Percentiles rank a stretch among this genome's conserved stretches.
Evolutionary conservation across 768 basidiomycete species (phyloP).

Genomic region (Daedalea quercina): DNA sequence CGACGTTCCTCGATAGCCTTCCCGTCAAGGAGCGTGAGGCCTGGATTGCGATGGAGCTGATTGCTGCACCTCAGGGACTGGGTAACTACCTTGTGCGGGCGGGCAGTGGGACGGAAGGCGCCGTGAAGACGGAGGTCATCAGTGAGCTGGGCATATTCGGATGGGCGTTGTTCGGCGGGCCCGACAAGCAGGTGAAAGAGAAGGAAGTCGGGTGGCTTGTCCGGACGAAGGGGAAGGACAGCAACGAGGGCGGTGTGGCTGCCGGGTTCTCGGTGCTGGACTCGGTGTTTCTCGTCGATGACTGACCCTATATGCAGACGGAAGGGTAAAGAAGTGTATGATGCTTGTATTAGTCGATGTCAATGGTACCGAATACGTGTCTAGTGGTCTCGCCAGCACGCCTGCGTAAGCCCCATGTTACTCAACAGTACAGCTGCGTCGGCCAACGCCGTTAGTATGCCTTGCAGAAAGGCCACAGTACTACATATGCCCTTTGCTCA

Average conservation of each 20-base stretch:
- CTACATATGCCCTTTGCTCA: too few relatives aligned
- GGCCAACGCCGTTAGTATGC: too few relatives aligned
- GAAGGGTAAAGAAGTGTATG: not conserved
- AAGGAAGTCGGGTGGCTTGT: conserved; percentile 77
- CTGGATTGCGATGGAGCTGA: conserved; percentile 97
- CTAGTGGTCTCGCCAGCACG: too few relatives aligned
- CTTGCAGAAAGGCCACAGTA: too few relatives aligned
- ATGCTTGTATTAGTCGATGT: not conserved
- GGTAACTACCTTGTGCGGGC: conserved; percentile 76
- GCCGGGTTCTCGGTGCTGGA: conserved; percentile 45
- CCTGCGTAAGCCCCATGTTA: too few relatives aligned
- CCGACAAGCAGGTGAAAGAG: conserved; percentile 40
- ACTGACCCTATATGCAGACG: not conserved
- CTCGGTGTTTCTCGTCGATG: conserved; percentile 32
- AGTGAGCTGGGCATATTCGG: conserved; percentile 93
- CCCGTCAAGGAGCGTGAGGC: conserved; percentile 59
- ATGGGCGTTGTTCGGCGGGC: conserved; percentile 67
- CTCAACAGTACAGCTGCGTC: too few relatives aligned
- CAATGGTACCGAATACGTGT: not conserved
- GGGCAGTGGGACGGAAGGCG: conserved; percentile 37
- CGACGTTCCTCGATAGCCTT: conserved; percentile 62
- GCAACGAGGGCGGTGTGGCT: conserved; percentile 82
- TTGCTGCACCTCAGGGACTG: conserved; percentile 62
- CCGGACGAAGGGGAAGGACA: conserved; percentile 84
- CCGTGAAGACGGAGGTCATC: conserved; percentile 61